phyloP scores from a whole-genome alignment of 164 flowering plant genomes.

The Vitis rupestris region DNA sequence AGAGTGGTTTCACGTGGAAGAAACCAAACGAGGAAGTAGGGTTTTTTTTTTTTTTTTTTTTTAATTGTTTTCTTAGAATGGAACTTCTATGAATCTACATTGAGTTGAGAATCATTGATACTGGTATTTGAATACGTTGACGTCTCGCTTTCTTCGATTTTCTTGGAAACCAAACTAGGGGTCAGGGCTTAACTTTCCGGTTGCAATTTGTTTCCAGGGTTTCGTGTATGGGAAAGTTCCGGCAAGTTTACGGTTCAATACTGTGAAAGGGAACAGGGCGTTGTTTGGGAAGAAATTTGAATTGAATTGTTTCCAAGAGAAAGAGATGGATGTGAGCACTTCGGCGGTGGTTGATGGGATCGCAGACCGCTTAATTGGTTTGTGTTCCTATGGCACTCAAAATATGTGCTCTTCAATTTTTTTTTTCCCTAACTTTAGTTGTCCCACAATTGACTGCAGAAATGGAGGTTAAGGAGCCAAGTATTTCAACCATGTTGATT shows the following conservation, averaged over 20 bases:
- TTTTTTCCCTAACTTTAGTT: neutral
- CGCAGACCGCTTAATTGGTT: slow-evolving; percentile 39
- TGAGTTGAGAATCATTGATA: too few species aligned
- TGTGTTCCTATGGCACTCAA: neutral
- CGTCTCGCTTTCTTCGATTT: too few species aligned
- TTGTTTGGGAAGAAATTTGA: slow-evolving; percentile 25
- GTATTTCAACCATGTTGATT: slow-evolving; percentile 81
- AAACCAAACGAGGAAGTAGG: too few species aligned
- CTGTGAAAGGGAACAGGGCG: slow-evolving; percentile 7
- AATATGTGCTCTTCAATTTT: neutral
- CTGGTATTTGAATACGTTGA: too few species aligned
- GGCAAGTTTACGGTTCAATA: slow-evolving; percentile 18
- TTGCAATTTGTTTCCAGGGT: slow-evolving; percentile 13
- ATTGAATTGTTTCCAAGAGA: slow-evolving; percentile 35
- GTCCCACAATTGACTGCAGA: slow-evolving; percentile 24
- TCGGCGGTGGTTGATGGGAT: slow-evolving; percentile 36
- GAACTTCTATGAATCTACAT: too few species aligned
- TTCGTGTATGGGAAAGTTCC: slow-evolving; percentile 1
- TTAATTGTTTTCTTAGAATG: too few species aligned
- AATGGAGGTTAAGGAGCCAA: slow-evolving; percentile 52
- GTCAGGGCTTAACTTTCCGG: too few species aligned
- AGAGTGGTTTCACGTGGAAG: too few species aligned
- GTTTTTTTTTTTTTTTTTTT: too few species aligned
- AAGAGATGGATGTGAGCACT: slow-evolving; percentile 46
- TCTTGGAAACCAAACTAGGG: too few species aligned